Base-by-base conservation (phyloP, 768 basidiomycete genomes). In the Tephrocybe sp. region DNA sequence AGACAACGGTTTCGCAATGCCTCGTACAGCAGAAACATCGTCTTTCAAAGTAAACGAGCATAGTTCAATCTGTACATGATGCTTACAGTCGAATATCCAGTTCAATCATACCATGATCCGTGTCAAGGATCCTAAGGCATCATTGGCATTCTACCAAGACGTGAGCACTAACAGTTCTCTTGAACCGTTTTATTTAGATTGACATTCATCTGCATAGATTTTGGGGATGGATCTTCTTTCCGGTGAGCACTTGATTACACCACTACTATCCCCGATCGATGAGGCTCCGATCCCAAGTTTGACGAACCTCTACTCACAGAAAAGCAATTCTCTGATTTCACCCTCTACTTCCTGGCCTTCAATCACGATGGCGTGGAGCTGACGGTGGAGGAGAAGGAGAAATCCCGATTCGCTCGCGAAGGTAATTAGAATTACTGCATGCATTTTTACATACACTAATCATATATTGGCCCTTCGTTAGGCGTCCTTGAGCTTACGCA, bases 81-180 rank as follows among this genome's bases (percentile, higher is more conserved):
- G 1, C 14, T 15, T 17, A 1, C 23, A 1, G 26, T 7, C 3
- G 37, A 26, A 28, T 36, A 4, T 23, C 18, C 54, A 89, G 86
- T 84, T 88, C 71, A 90, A 92, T 65, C 90, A 93, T 68, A 90
- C 88, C 17, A 93, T 92, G 92, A 67, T 94, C 60, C 81, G 93
- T 59, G 77, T 96, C 65, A 94, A 86, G 74, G 92, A 96, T 65
- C 87, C 93, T 7, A 84, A 92, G 58, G 75, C 70, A 39, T 94
- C 92, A 15, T 65, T 96, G 54, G 72, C 77, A 18, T 98, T 93
- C 70, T 96, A 96, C 72, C 76, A 78, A 50, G 80, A 90, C 36
- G 87, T 83, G 48, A 60, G 77, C 59, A 24, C 30, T 40, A 1
- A 4, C 7, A 10, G 15, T 4, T 8, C 15, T 36, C 8, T 36